Percentiles rank a stretch among this genome's conserved stretches.
phyloP scores from a whole-genome alignment of 2,329 filamentous ascomycete species.

The Xylariaceae sp. region DNA sequence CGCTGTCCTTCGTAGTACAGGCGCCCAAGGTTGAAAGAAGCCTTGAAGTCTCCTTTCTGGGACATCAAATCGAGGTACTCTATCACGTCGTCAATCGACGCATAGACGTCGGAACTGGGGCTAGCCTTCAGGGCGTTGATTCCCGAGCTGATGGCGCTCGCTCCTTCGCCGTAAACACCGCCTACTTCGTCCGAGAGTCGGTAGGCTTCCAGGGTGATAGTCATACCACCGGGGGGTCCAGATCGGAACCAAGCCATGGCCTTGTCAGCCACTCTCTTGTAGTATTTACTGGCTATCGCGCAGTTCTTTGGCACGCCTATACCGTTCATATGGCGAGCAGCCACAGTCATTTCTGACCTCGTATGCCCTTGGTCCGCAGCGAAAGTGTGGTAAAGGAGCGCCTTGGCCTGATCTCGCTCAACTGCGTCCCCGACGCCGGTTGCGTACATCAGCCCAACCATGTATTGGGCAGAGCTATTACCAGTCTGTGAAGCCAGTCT shows the following conservation, averaged over 20 bases:
- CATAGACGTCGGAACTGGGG: constrained; percentile 72
- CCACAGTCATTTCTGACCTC: constrained; percentile 88
- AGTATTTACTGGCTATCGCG: constrained; percentile 78
- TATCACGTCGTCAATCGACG: constrained; percentile 85
- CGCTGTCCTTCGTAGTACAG: constrained; percentile 85
- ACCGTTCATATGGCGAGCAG: constrained; percentile 76
- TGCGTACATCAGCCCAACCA: constrained; percentile 93
- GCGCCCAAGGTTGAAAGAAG: constrained; percentile 78
- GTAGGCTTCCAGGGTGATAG: constrained; percentile 71
- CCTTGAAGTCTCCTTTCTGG: constrained; percentile 81
- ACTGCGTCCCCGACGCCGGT: constrained; percentile 83
- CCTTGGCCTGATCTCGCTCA: constrained; percentile 80
- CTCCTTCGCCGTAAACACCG: constrained; percentile 91
- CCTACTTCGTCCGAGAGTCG: constrained; percentile 85
- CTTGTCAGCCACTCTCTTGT: constrained; percentile 90
- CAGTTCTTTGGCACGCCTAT: constrained; percentile 84
- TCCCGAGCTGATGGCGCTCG: constrained; percentile 83
- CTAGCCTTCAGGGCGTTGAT: constrained; percentile 70
- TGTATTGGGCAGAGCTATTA: constrained; percentile 89
- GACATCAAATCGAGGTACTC: constrained; percentile 91
- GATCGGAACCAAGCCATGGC: constrained; percentile 82
- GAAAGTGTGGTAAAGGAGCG: constrained; percentile 90
- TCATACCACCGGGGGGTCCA: constrained; percentile 82
- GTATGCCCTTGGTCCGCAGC: constrained; percentile 79
- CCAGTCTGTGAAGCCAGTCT: constrained; percentile 70